A percentile compares a stretch with the other conserved stretches of the same genome.
Conservation (phyloP, 768 basidiomycete genomes). For the Heimioporus sp. region DNA sequence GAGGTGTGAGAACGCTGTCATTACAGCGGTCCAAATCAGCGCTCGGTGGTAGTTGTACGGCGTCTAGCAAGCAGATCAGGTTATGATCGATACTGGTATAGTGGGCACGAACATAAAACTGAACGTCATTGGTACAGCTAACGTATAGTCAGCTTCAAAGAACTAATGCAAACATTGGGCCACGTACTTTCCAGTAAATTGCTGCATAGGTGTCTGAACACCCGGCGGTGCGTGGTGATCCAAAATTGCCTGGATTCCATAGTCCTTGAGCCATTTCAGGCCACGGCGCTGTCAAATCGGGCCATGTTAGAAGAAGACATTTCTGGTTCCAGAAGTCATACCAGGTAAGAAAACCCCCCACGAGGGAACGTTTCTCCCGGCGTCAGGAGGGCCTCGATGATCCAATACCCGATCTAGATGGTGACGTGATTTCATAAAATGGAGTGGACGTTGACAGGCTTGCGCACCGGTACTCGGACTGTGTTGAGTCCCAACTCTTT, state of each 20-base stretch:
- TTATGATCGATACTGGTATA: not conserved
- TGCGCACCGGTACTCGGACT: constrained; percentile 68
- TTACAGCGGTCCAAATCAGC: constrained; percentile 77
- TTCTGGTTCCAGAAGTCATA: constrained; percentile 28
- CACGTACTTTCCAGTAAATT: constrained; percentile 66
- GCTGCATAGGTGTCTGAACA: constrained; percentile 56
- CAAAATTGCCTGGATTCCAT: constrained; percentile 65
- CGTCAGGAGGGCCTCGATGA: constrained; percentile 70
- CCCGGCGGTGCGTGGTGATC: constrained; percentile 74
- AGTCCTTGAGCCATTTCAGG: constrained; percentile 53
- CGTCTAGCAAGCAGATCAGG: constrained; percentile 37
- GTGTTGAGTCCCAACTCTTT: constrained; percentile 62
- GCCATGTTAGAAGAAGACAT: not conserved
- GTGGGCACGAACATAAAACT: constrained; percentile 63
- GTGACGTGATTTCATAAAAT: not conserved
- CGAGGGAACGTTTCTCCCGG: constrained; percentile 59
- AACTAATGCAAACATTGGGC: not conserved
- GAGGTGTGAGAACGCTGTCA: constrained; percentile 69
- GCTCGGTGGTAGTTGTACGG: constrained; percentile 73
- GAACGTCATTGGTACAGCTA: constrained; percentile 64
- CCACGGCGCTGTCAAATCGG: constrained; percentile 52
- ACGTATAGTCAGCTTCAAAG: constrained; percentile 1
- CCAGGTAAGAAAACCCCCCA: constrained; percentile 67
- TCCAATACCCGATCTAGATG: constrained; percentile 76
- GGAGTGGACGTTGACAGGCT: not conserved